phyloP scores from a whole-genome alignment of 1,284 basidiomycete genomes.

The Rhodotorula sp. region DNA sequence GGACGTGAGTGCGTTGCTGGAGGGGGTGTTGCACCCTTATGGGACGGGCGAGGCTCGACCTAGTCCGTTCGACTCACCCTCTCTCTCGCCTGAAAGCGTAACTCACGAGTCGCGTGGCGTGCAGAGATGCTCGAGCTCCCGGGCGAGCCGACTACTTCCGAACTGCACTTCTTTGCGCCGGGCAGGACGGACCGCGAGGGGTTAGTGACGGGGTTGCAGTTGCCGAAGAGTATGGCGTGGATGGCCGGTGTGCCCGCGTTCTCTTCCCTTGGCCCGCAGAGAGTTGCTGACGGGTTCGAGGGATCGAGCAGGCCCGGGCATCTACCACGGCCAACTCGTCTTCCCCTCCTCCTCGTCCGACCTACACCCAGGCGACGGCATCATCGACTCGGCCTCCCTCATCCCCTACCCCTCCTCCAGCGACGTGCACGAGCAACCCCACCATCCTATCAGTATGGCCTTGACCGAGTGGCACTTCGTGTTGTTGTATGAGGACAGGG shows the following conservation, averaged over 20 bases:
- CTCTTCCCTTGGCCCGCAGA: not conserved
- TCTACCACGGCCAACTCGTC: constrained; percentile 63
- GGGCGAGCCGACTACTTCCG: constrained; percentile 67
- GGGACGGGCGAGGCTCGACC: constrained; percentile 63
- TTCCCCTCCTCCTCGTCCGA: constrained; percentile 56
- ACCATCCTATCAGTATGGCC: constrained; percentile 68
- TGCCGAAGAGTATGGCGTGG: constrained; percentile 74
- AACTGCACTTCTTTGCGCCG: constrained; percentile 70
- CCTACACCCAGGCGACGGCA: constrained; percentile 58
- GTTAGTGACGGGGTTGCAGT: not conserved
- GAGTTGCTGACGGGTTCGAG: constrained; percentile 10
- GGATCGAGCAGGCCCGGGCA: constrained; percentile 62
- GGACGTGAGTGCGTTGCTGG: constrained; percentile 65
- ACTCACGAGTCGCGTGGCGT: not conserved
- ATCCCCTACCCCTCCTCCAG: constrained; percentile 45
- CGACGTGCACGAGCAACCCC: constrained; percentile 49
- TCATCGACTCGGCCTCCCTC: constrained; percentile 66
- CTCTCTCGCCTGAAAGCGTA: not conserved
- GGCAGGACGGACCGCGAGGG: constrained; percentile 49
- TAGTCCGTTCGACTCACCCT: constrained; percentile 60
- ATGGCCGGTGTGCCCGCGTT: constrained; percentile 65
- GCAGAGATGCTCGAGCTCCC: constrained; percentile 82
- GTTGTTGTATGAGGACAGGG: constrained; percentile 74
- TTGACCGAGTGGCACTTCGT: constrained; percentile 92
- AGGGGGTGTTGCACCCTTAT: constrained; percentile 68